A percentile compares a stretch with the other conserved stretches of the same genome.
Evolutionary conservation across 169 alveolate genomes (phyloP).

Genomic region (Plasmodium berghei): DNA sequence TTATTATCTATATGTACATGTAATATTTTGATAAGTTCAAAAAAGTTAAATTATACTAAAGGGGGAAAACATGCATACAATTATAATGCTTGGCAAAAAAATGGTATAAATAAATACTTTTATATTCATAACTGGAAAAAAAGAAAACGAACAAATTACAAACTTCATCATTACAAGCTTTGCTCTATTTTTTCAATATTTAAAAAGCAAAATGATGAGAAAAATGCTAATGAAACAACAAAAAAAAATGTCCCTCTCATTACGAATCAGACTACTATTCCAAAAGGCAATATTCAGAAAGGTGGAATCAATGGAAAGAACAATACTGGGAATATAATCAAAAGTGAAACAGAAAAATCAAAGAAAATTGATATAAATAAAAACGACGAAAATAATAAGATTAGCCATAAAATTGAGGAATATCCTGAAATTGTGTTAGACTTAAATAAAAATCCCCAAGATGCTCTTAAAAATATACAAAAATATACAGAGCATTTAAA

Average conservation of each 20-base stretch:
- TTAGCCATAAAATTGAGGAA: background rate
- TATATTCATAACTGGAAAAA: conserved; percentile 6
- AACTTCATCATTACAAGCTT: background rate
- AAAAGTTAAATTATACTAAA: conserved; percentile 9
- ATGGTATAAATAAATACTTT: conserved; percentile 2
- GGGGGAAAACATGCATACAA: background rate
- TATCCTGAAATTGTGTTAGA: background rate
- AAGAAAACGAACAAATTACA: background rate
- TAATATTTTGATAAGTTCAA: background rate
- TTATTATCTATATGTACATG: conserved; percentile 9
- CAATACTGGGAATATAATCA: background rate
- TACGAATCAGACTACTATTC: background rate
- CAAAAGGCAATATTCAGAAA: background rate
- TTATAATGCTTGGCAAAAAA: background rate
- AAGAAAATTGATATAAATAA: background rate
- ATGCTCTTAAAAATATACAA: conserved; percentile 23
- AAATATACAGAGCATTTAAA: conserved; percentile 45
- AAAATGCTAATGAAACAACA: background rate
- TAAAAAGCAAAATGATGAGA: background rate
- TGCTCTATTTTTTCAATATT: conserved; percentile 3
- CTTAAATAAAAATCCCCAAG: background rate
- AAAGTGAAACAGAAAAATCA: background rate
- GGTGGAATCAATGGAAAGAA: background rate
- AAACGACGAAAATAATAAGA: background rate
- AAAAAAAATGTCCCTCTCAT: background rate